Base-by-base conservation (phyloP, 73 alveolate species). In the Blepharisma stoltei region DNA sequence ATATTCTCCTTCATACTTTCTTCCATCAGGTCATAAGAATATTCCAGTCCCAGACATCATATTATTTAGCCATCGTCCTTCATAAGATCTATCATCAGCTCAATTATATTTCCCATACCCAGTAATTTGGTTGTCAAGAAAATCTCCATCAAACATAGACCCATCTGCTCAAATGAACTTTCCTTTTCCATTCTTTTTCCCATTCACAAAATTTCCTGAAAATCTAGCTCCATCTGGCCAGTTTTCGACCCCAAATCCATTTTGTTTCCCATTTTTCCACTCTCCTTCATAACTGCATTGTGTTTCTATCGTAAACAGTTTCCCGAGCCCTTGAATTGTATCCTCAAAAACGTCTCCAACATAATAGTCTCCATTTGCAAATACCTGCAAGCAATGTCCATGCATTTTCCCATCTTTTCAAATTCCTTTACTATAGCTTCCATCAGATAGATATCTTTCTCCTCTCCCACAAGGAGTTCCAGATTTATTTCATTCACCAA, bases 131-230 rank as follows among this genome's bases (percentile, higher is more conserved):
- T 90, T 90, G 45, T 87, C 84, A 5, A 44, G 18, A 86, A 89
- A 90, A 25, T 90, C 88, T 5, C 95, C 95, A 67, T 69, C 84
- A 70, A 85, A 88, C 69, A 32, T 45, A 23, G 81, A 67, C 6
- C 95, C 95, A 76, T 88, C 90, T 25, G 85, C 83, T 78, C 88
- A 86, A 52, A 67, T 83, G 75, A 78, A 77, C 53, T 77, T 55
- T 8, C 96, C 96, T 53, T 55, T 76, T 20, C 96, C 96, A 20
- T 89, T 88, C 67, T 89, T 89, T 78, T 86, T 86, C 6, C 86
- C 92, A 11, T 89, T 52, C 8, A 54, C 83, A 20, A 78, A 78
- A 53, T 77, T 69, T 18, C 96, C 96, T 14, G 67, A 48, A 69
- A 81, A 89, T 25, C 83, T 76, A 11, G 89, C 71, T 43, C 93